phyloP scores from a whole-genome alignment of 2,329 filamentous ascomycete genomes.

The Didymella arachidicola region DNA sequence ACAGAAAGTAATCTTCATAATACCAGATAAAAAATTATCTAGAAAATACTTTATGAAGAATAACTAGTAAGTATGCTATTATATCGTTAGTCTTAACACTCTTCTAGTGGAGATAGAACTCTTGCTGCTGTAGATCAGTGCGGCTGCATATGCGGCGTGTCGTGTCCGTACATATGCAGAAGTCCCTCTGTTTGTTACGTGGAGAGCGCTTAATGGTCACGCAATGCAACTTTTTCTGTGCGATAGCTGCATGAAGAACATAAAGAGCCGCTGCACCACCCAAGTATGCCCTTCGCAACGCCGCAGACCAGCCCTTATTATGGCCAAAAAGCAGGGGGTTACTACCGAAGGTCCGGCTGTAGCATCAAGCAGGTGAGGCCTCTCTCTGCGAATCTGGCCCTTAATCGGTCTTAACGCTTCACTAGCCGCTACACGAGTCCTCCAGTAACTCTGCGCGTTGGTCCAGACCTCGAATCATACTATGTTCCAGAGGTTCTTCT shows the following conservation, averaged over 20 bases:
- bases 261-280: too few species aligned
- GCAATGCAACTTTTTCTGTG: background rate
- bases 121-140: background rate
- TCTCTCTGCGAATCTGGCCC: background rate
- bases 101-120: too few species aligned
- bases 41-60: too few species aligned
- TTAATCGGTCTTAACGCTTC: background rate
- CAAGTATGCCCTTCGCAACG: background rate
- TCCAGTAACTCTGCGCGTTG: slow-evolving; percentile 1
- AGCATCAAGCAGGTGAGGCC: background rate
- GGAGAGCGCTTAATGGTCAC: background rate
- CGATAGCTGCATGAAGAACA: too few species aligned
- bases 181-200: background rate
- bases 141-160: slow-evolving; percentile 6
- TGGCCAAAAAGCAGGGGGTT: background rate
- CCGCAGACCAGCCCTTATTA: background rate
- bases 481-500: slow-evolving; percentile 1
- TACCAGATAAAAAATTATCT: too few species aligned
- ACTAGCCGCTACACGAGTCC: slow-evolving; percentile 4
- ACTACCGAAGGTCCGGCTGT: background rate
- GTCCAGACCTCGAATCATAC: background rate
- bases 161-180: slow-evolving; percentile 6
- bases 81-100: too few species aligned
- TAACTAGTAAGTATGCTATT: too few species aligned
- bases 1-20: too few species aligned